These are phyloP conservation scores for Coemansia sp. DNA, from an alignment of 192 early-diverging fungal genomes.

Conservation along the genomic window DNA sequence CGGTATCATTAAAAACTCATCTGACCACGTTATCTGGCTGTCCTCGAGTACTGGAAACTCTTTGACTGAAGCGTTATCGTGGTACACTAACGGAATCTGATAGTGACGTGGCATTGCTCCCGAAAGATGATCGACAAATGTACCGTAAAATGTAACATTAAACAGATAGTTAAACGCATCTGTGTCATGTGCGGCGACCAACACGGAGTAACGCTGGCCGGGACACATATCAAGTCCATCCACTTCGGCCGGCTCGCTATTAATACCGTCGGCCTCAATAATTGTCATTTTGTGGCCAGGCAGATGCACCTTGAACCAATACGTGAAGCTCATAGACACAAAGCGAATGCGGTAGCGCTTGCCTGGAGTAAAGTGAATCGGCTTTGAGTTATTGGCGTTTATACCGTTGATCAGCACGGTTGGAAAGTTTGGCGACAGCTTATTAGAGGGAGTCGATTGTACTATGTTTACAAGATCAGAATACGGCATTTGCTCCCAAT, in stretches of 20 bases:
- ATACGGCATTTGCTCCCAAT: constrained; percentile 55
- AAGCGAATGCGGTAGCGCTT: constrained; percentile 79
- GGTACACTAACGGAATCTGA: constrained; percentile 59
- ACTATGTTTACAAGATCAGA: constrained; percentile 53
- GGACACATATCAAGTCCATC: constrained; percentile 57
- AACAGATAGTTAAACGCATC: constrained; percentile 62
- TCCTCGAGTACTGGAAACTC: neutral
- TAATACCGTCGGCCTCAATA: constrained; percentile 76
- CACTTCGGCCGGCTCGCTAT: constrained; percentile 56
- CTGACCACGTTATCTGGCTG: constrained; percentile 8
- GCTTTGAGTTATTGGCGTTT: constrained; percentile 50
- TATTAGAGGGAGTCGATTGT: constrained; percentile 50
- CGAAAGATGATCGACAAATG: constrained; percentile 45
- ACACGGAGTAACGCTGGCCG: constrained; percentile 76
- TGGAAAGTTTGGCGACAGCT: neutral
- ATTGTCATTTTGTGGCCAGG: constrained; percentile 73
- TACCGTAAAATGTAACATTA: constrained; percentile 58
- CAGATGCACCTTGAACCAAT: constrained; percentile 68
- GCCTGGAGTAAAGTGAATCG: constrained; percentile 63
- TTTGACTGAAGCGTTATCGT: constrained; percentile 54
- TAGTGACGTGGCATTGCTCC: constrained; percentile 52
- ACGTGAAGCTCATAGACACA: constrained; percentile 69
- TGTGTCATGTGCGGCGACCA: constrained; percentile 65
- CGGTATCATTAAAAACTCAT: constrained; percentile 6
- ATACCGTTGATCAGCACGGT: constrained; percentile 22